phyloP scores from a whole-genome alignment of 345 rosid genomes.

The Raphanus raphanistrum region DNA sequence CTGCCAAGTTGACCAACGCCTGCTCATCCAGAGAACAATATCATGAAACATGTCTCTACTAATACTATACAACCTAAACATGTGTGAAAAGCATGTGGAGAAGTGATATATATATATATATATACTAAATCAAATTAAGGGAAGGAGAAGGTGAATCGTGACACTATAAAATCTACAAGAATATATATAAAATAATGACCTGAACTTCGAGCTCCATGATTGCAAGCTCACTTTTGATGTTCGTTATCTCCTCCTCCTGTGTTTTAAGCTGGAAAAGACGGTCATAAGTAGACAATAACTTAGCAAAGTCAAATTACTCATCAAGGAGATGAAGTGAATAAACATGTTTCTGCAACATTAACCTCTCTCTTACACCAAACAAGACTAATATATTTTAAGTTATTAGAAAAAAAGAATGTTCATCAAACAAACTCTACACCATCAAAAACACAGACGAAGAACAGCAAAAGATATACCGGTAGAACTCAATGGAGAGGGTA shows the following conservation, averaged over 20 bases:
- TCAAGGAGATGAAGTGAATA: neutral
- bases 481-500: too few species aligned
- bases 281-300: neutral
- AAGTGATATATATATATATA: too few species aligned
- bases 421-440: neutral
- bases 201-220: constrained; percentile 77
- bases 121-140: neutral
- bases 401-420: neutral
- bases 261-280: constrained; percentile 48
- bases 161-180: neutral
- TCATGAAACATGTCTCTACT: too few species aligned
- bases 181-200: constrained; percentile 46
- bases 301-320: neutral
- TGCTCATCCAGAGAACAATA: constrained; percentile 31
- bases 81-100: too few species aligned
- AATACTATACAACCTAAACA: too few species aligned
- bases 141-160: neutral
- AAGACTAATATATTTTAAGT: neutral
- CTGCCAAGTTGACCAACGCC: constrained; percentile 64
- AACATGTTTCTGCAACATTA: neutral
- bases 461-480: neutral
- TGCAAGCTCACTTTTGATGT: constrained; percentile 80
- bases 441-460: too few species aligned
- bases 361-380: neutral
- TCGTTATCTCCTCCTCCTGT: constrained; percentile 57